phyloP scores from a whole-genome alignment of 108 stramenopile genomes.

The Nitzschia sp. region DNA sequence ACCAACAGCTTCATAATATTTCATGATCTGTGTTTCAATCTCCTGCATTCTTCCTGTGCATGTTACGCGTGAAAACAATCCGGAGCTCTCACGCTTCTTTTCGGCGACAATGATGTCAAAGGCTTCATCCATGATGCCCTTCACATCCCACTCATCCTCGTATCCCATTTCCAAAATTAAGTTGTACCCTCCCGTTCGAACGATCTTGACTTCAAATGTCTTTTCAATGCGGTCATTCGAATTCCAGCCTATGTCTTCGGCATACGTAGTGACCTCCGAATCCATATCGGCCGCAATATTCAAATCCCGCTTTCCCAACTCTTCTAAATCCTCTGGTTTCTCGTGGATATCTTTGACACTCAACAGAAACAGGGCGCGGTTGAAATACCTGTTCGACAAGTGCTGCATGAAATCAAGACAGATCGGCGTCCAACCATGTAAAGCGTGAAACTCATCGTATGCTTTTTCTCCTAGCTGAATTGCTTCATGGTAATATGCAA shows the following conservation, averaged over 20 bases:
- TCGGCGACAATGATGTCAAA: constrained; percentile 19
- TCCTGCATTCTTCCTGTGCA: constrained; percentile 34
- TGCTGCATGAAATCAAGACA: constrained; percentile 54
- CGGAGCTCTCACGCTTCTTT: constrained; percentile 2
- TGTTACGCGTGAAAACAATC: constrained; percentile 20
- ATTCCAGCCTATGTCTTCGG: constrained; percentile 36
- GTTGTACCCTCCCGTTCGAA: constrained; percentile 25
- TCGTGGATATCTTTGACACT: constrained; percentile 35
- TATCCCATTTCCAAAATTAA: constrained; percentile 30
- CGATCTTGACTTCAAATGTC: constrained; percentile 25
- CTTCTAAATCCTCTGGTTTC: constrained; percentile 27
- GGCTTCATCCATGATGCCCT: constrained; percentile 20
- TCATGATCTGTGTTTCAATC: constrained; percentile 32
- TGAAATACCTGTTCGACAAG: constrained; percentile 49
- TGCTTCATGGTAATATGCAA: constrained; percentile 34
- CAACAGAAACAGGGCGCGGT: constrained; percentile 43
- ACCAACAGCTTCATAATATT: constrained; percentile 14
- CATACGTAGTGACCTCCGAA: constrained; percentile 36
- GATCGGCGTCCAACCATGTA: constrained; percentile 50
- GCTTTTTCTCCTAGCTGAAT: constrained; percentile 52
- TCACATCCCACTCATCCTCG: constrained; percentile 23
- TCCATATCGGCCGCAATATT: constrained; percentile 43
- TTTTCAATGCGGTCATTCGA: constrained; percentile 11
- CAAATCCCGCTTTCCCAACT: constrained; percentile 33
- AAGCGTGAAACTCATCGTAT: constrained; percentile 41